A percentile compares a stretch with the other conserved stretches of the same genome.
Evolutionary conservation across 306 rosid species (phyloP).

Genomic region (Cicer chorassanicum): DNA sequence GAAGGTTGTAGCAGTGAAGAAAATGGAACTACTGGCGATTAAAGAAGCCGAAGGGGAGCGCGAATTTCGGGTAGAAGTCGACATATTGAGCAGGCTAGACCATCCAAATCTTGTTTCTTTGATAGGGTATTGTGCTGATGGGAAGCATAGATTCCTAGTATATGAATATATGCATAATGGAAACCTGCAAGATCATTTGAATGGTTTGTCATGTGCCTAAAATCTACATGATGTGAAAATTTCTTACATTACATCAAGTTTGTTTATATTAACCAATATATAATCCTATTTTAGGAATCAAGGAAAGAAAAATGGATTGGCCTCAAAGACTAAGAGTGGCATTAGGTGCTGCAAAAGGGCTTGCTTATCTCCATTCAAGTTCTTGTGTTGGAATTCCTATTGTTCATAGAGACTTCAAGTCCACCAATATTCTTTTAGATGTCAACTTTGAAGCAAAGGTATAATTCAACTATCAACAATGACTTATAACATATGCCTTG

Average conservation of each 20-base stretch:
- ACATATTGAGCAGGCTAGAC: constrained; percentile 87
- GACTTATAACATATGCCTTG: background rate
- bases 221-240: constrained; percentile 1
- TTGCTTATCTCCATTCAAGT: constrained; percentile 85
- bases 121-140: constrained; percentile 96
- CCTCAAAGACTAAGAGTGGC: constrained; percentile 79
- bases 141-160: constrained; percentile 88
- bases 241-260: background rate
- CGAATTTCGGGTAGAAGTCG: constrained; percentile 91
- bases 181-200: constrained; percentile 89
- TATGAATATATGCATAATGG: constrained; percentile 87
- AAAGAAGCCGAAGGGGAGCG: constrained; percentile 89
- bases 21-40: constrained; percentile 84
- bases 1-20: constrained; percentile 90
- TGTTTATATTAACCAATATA: constrained; percentile 35
- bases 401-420: constrained; percentile 91
- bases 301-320: constrained; percentile 82
- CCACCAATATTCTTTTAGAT: constrained; percentile 82
- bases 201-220: constrained; percentile 58
- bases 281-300: constrained; percentile 55
- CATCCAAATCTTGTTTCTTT: constrained; percentile 92
- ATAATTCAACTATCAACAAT: background rate
- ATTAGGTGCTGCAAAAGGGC: constrained; percentile 89
- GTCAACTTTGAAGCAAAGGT: constrained; percentile 87
- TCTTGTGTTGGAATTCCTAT: constrained; percentile 78